A percentile compares a stretch with the other conserved stretches of the same genome.
phyloP scores from a whole-genome alignment of 805 yeast genomes.

The Yarrowia sp. region DNA sequence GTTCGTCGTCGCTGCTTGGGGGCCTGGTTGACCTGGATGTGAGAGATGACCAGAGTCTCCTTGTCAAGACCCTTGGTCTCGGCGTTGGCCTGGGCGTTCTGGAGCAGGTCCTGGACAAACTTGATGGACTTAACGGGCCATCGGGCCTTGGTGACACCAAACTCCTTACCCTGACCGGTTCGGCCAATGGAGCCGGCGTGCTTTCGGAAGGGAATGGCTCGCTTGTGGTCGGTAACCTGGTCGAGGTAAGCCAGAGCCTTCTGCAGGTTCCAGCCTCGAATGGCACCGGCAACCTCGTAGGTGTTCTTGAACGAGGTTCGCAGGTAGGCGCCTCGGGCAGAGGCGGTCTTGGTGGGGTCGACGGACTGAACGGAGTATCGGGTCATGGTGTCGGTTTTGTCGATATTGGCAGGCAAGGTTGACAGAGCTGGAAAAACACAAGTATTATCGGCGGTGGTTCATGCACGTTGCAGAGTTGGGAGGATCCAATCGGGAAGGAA shows the following conservation, averaged over 20 bases:
- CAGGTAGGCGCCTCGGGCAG: conserved; percentile 99
- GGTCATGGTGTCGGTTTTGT: conserved; percentile 61
- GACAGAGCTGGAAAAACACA: background rate
- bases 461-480: background rate
- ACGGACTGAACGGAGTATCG: conserved; percentile 99
- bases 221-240: conserved; percentile 95
- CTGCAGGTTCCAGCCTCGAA: conserved; percentile 95
- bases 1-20: conserved; percentile 99
- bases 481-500: background rate
- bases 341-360: conserved; percentile 98
- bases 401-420: background rate
- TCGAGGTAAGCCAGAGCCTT: conserved; percentile 94
- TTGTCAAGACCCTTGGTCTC: conserved; percentile 98
- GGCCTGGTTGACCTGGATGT: conserved; percentile 99
- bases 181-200: conserved; percentile 95
- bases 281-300: conserved; percentile 98
- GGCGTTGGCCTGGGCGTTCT: conserved; percentile 98
- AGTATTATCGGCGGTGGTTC: background rate
- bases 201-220: conserved; percentile 99
- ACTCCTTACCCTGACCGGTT: conserved; percentile 99
- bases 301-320: conserved; percentile 99
- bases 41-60: conserved; percentile 88
- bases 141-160: conserved; percentile 99
- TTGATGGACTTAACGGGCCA: conserved; percentile 99
- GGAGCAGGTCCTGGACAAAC: conserved; percentile 88